Evolutionary conservation across 192 early-diverging fungal genomes (phyloP), one percentile per base, ranked within the genome.

Genomic region (Umbelopsis vinacea): DNA sequence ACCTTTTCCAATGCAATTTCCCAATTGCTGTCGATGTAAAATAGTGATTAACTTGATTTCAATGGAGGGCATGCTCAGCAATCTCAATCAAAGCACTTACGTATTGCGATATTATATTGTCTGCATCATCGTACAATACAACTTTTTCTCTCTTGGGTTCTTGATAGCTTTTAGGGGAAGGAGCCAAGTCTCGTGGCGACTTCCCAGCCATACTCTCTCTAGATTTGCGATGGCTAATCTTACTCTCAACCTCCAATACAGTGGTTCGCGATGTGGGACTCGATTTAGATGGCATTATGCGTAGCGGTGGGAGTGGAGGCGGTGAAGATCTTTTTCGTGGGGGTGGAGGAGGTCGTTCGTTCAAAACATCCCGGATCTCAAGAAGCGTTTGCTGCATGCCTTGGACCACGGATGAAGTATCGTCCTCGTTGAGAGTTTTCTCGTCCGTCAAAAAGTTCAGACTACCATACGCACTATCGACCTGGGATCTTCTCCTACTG

Each of bases 1-100:
- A 6, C 95, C 95, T 46, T 89, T 87, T 2, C 95, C 95, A 66
- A 97, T 97, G 57, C 92, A 90, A 72, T 89, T 90, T 6, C 94
- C 95, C 5, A 97, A 74, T 74, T 90, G 90, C 81, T 92, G 80
- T 71, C 3, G 15, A 35, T 2, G 57, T 19, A 3, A 10, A 29
- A 5, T 3, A 37, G 17, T 63, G 33, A 37, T 19, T 14, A 37
- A 0, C 19, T 37, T 37, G 33, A 29, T 29, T 29, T 29, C 29
- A 3, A 2, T 29, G 29, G 29, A 3, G 29, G n/a, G n/a, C n/a
- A 29, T 2, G 29, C 3, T 29, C 29, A 29, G 1, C 29, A 29
- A 29, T 29, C 29, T 29, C 29, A 29, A 3, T 26, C 22, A 21
- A 15, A 45, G 11, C 24, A 68, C 77, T 71, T 77, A 82, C 81